A percentile compares a stretch with the other conserved stretches of the same genome.
phyloP scores from a whole-genome alignment of 768 basidiomycete genomes.

The Podaxis sp. region DNA sequence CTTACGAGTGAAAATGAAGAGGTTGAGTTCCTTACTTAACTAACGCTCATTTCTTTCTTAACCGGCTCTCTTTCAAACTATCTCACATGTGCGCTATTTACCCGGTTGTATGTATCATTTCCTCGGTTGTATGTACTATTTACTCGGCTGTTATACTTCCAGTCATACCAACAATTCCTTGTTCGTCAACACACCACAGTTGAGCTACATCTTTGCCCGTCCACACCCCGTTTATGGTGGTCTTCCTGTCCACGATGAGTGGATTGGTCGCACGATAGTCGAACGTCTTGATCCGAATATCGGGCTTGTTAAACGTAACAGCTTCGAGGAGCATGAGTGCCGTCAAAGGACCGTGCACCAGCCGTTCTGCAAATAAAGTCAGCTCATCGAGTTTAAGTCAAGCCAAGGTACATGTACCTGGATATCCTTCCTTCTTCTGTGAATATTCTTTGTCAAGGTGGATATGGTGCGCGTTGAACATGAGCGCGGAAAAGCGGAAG shows the following conservation, averaged over 20 bases:
- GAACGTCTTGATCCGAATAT: constrained; percentile 47
- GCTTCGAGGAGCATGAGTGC: constrained; percentile 77
- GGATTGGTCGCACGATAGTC: constrained; percentile 73
- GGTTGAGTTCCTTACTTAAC: neutral
- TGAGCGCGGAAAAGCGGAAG: constrained; percentile 85
- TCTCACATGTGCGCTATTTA: constrained; percentile 26
- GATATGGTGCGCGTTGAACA: constrained; percentile 83
- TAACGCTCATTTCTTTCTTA: no score
- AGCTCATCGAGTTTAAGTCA: neutral
- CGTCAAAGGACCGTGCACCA: constrained; percentile 85
- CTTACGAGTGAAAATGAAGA: neutral
- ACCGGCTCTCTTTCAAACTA: constrained; percentile 23
- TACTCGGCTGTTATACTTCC: constrained; percentile 36
- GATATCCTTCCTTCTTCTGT: constrained; percentile 66
- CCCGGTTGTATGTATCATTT: neutral
- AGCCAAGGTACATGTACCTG: constrained; percentile 42
- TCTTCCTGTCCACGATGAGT: constrained; percentile 49
- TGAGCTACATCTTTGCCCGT: constrained; percentile 36
- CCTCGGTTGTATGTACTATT: neutral
- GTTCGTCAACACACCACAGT: constrained; percentile 59
- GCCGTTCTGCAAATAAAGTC: constrained; percentile 49
- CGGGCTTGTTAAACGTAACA: constrained; percentile 48
- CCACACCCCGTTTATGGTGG: constrained; percentile 50
- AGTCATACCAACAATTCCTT: constrained; percentile 69
- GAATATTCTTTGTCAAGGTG: constrained; percentile 81